Base-by-base conservation (phyloP, 2,329 filamentous ascomycete genomes). In the Dothideomycetidae sp. region DNA sequence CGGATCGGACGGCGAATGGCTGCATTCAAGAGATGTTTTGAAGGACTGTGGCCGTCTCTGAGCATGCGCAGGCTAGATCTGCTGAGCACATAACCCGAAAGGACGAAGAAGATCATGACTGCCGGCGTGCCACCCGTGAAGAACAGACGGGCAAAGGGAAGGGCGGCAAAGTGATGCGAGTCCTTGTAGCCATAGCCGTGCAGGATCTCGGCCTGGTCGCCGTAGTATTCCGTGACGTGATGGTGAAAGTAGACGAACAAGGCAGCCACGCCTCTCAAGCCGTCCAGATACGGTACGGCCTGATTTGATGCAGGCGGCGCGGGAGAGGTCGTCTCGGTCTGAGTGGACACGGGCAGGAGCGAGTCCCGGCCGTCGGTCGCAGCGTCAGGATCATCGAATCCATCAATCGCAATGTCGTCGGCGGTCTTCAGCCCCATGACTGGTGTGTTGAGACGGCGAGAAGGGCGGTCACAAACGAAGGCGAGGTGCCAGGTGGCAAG, bases 161-260 rank as follows among this genome's bases (percentile, higher is more conserved):
- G 59, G 37, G 63, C 51, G 44, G 58, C 56, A 44, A 76, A 55
- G 51, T 68, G 55, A 52, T 68, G 59, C 31, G 62, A 54, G 43
- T 61, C 57, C 1, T 67, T 49, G 47, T 67, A 66, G 23, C 69
- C 64, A 44, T 62, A 78, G 5, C 62, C 18, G 18, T 36, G 17
- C 21, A 62, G 31, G 66, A 66, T 46, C 75, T 69, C 12, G 75
- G 56, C 1, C 61, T 53, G 5, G 46, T 35, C 29, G 59, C 58
- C 26, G 58, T 36, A 21, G 18, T 54, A 0, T 50, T 48, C 1
- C 43, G 52, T 17, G 52, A 69, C 54, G 50, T 77, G 30, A 52
- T 78, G 72, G 36, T 75, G 71, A 46, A 66, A 62, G 52, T 78
- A 80, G 9, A 81, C 76, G 15, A 80, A 50, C 16, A 81, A 63